These are phyloP conservation scores for Plasmodium sp. DNA, from an alignment of 169 alveolate genomes.

Conservation along the genomic window DNA sequence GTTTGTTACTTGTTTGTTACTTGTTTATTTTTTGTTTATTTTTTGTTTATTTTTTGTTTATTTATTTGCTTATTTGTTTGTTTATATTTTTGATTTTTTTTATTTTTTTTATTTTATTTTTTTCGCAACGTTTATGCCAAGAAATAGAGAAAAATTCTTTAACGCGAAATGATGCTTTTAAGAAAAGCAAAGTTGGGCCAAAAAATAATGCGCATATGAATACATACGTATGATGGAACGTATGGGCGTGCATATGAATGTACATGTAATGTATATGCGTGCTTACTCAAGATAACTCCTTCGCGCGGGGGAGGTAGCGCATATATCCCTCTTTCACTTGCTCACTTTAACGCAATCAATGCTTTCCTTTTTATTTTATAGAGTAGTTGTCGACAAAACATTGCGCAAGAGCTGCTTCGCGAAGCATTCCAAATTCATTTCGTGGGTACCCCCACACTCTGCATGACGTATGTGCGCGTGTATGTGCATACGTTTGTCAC, in stretches of 20 bases:
- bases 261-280: neutral
- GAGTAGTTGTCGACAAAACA: neutral
- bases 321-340: neutral
- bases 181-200: neutral
- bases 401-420: neutral
- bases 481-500: neutral
- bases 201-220: neutral
- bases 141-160: slow-evolving; percentile 28
- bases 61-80: neutral
- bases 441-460: neutral
- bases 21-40: too few species aligned
- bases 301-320: neutral
- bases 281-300: neutral
- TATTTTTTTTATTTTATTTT: neutral
- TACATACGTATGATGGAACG: neutral
- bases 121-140: neutral
- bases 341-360: neutral
- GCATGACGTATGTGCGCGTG: neutral
- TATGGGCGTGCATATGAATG: neutral
- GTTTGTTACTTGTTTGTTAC: too few species aligned
- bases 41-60: neutral
- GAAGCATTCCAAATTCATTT: neutral
- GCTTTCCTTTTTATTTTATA: neutral
- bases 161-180: slow-evolving; percentile 13
- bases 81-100: neutral